These are phyloP conservation scores for Rubroshorea leprosula DNA, from an alignment of 345 rosid genomes.

Conservation along the genomic window DNA sequence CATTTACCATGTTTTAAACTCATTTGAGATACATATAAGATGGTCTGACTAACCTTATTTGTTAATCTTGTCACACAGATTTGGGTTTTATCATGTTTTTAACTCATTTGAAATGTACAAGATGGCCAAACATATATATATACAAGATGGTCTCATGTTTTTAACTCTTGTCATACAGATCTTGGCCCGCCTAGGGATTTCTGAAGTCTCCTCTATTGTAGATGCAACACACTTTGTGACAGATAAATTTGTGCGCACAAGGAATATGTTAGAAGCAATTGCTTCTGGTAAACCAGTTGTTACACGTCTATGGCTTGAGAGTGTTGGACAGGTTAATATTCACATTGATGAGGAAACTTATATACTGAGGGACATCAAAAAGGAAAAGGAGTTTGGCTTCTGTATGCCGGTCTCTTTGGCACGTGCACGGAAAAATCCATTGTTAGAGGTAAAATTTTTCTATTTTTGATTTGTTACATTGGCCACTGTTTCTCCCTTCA, in stretches of 20 bases:
- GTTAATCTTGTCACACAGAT: constrained; percentile 38
- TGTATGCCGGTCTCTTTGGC: constrained; percentile 68
- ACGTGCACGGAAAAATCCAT: constrained; percentile 54
- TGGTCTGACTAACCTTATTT: constrained; percentile 17
- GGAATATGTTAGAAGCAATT: constrained; percentile 86
- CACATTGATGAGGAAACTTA: constrained; percentile 62
- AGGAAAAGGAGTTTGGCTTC: constrained; percentile 78
- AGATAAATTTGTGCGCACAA: constrained; percentile 70
- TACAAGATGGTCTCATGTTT: constrained; percentile 4
- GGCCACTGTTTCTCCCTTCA: constrained; percentile 7
- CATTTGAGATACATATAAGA: not conserved
- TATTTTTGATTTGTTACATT: constrained; percentile 6
- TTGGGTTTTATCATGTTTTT: constrained; percentile 22
- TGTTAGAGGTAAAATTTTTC: constrained; percentile 41
- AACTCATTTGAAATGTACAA: constrained; percentile 1
- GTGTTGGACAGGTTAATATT: constrained; percentile 58
- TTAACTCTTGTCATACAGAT: constrained; percentile 39
- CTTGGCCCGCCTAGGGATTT: constrained; percentile 55
- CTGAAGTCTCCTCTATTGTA: constrained; percentile 50
- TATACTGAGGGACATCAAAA: constrained; percentile 57
- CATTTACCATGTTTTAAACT: not conserved
- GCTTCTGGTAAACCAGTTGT: constrained; percentile 82
- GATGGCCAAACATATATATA: too few relatives aligned
- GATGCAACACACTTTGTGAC: constrained; percentile 81
- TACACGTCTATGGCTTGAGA: constrained; percentile 75